A percentile compares a stretch with the other conserved stretches of the same genome.
Evolutionary conservation across 108 stramenopile genomes (phyloP).

Genomic region (Skeletonema tropicum): DNA sequence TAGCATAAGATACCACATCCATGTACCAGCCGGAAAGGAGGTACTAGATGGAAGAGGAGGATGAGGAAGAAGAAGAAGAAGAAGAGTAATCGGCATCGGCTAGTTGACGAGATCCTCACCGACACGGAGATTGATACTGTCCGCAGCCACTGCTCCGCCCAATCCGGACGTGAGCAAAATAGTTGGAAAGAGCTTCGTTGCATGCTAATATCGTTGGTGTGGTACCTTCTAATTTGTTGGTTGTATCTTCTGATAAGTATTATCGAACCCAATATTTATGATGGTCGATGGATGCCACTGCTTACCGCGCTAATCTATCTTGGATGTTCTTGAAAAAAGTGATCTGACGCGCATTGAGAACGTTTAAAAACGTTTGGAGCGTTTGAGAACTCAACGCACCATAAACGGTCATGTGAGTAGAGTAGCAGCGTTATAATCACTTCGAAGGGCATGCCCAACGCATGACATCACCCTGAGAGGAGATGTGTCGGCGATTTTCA

Average conservation of each 20-base stretch:
- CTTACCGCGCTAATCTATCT: neutral
- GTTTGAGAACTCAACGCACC: neutral
- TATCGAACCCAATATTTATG: neutral
- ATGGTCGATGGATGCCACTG: too few species aligned
- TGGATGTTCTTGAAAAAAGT: neutral
- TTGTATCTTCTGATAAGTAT: too few species aligned
- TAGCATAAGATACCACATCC: neutral
- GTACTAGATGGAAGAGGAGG: neutral
- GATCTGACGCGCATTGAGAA: neutral
- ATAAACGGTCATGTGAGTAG: too few species aligned
- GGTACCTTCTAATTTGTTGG: too few species aligned
- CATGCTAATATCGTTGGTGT: neutral
- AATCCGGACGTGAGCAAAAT: neutral
- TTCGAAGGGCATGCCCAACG: neutral
- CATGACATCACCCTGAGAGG: neutral
- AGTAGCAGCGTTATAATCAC: neutral
- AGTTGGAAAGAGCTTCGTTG: neutral
- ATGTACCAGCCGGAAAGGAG: neutral
- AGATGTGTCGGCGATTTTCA: neutral
- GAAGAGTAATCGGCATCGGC: neutral
- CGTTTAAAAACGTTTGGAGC: neutral
- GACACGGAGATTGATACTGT: constrained; percentile 1
- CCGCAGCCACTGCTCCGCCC: neutral
- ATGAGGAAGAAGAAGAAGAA: too few species aligned
- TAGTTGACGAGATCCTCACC: neutral